Conservation (phyloP, 179 eudicot genomes). For the Drosera spatulata region DNA sequence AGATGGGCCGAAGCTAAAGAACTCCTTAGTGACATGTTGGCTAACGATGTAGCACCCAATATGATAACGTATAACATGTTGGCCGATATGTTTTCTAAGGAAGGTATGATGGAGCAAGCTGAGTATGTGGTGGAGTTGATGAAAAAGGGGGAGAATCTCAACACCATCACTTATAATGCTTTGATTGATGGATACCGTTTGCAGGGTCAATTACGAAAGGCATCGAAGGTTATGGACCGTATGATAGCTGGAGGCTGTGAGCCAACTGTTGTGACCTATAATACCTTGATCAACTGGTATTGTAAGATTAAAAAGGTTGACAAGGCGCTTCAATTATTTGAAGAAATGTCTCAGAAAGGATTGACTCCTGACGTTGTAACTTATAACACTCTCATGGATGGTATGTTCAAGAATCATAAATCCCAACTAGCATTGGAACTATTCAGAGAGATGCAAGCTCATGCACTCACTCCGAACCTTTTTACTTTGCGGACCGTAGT, state of each 20-base stretch:
- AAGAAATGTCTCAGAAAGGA: neutral
- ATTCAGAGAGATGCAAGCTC: neutral
- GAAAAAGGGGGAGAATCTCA: conserved; percentile 7
- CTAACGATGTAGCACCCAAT: neutral
- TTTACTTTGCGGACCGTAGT: neutral
- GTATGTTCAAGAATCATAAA: neutral
- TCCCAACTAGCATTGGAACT: neutral
- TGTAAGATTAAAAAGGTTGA: neutral
- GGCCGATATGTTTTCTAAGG: conserved; percentile 1
- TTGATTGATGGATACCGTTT: conserved; percentile 10
- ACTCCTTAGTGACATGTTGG: neutral
- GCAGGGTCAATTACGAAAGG: neutral
- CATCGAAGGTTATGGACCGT: neutral
- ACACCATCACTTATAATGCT: neutral
- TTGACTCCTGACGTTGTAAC: neutral
- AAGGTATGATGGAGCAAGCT: conserved; percentile 4
- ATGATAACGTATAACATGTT: neutral
- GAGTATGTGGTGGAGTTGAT: neutral
- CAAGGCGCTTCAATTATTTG: neutral
- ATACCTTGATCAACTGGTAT: neutral
- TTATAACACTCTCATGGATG: neutral
- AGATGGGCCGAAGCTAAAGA: conserved; percentile 5
- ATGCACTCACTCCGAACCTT: neutral
- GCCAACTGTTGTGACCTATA: neutral
- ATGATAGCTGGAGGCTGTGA: neutral